phyloP scores from a whole-genome alignment of 2,329 filamentous ascomycete species.

The Trichocomaceae sp. region DNA sequence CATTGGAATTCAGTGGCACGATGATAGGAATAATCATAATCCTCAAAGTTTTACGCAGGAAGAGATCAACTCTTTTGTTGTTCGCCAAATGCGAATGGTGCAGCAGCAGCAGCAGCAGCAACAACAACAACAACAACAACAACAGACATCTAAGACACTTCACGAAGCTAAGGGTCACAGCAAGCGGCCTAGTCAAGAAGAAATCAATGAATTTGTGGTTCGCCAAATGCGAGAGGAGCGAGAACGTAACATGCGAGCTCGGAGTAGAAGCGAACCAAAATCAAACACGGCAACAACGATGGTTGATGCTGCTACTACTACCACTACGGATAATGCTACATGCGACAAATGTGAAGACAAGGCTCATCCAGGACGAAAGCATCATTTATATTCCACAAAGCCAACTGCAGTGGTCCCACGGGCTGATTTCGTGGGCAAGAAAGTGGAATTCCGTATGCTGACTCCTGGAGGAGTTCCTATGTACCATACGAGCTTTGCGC shows the following conservation, averaged over 20 bases:
- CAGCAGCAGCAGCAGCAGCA: constrained; percentile 6
- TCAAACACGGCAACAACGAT: neutral
- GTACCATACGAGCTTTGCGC: constrained; percentile 21
- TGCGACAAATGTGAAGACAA: constrained; percentile 17
- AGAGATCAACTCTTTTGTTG: constrained; percentile 24
- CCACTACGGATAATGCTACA: neutral
- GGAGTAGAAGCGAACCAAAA: constrained; percentile 5
- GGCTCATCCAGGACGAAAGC: constrained; percentile 19
- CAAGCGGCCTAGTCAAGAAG: constrained; percentile 24
- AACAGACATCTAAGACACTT: neutral
- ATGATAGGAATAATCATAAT: neutral
- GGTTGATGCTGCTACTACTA: neutral
- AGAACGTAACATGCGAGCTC: constrained; percentile 15
- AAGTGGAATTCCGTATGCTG: constrained; percentile 19
- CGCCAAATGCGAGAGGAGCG: constrained; percentile 23
- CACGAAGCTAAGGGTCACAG: constrained; percentile 13
- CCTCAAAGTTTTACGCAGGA: constrained; percentile 18
- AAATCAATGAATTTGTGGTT: constrained; percentile 26
- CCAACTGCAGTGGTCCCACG: constrained; percentile 21
- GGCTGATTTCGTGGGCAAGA: constrained; percentile 20
- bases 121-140: too few relatives aligned
- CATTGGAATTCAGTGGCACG: neutral
- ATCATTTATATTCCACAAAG: constrained; percentile 18
- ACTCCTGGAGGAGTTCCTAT: constrained; percentile 19
- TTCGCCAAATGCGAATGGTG: constrained; percentile 19